Conservation (phyloP, 2,329 filamentous ascomycete species). For the Grosmannia penicillata region DNA sequence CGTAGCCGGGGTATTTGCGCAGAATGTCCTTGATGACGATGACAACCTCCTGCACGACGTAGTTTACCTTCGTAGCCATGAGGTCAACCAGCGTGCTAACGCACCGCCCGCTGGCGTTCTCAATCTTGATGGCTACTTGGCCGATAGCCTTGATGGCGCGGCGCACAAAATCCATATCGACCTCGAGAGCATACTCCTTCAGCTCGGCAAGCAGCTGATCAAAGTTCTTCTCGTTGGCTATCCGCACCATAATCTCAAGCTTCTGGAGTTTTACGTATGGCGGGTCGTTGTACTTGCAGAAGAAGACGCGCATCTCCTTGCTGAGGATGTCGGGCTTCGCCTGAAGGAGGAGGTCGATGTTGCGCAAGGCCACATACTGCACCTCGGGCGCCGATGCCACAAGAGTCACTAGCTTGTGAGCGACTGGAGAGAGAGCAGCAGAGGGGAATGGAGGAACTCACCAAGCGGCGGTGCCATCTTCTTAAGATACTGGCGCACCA, state of each 20-base stretch:
- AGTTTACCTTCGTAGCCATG: conserved; percentile 96
- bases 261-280: conserved; percentile 97
- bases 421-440: conserved; percentile 1
- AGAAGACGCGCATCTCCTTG: conserved; percentile 96
- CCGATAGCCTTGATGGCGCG: conserved; percentile 92
- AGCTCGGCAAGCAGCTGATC: conserved; percentile 88
- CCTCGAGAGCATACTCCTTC: conserved; percentile 94
- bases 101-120: conserved; percentile 85
- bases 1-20: conserved; percentile 92
- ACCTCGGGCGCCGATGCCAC: conserved; percentile 94
- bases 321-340: conserved; percentile 93
- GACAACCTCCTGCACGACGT: conserved; percentile 94
- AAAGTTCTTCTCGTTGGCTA: conserved; percentile 93
- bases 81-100: conserved; percentile 87
- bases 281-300: conserved; percentile 99
- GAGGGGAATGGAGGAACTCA: conserved; percentile 25
- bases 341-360: conserved; percentile 90
- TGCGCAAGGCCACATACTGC: conserved; percentile 89
- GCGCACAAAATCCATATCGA: conserved; percentile 97
- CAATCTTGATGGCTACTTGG: conserved; percentile 97
- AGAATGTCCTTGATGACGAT: conserved; percentile 99
- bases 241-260: conserved; percentile 97
- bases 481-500: conserved; percentile 76
- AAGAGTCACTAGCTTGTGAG: conserved; percentile 75
- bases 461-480: conserved; percentile 96